Conservation (phyloP, 177 flowering plant species). For the Vitis hybrid region DNA sequence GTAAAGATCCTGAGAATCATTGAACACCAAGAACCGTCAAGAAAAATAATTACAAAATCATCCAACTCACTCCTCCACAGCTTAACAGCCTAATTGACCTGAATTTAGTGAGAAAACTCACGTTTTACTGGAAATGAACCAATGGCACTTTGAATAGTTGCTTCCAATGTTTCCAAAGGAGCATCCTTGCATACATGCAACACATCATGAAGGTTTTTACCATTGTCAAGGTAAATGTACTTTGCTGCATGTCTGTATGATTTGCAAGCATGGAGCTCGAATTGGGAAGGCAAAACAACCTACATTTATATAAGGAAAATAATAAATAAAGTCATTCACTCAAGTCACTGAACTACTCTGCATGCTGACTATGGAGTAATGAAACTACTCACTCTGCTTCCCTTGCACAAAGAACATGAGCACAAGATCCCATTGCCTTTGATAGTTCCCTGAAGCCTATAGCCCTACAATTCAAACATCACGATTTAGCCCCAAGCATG, state of each 20-base stretch:
- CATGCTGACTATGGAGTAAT: not conserved
- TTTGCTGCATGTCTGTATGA: conserved; percentile 53
- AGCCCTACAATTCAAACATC: conserved; percentile 24
- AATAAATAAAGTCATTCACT: not conserved
- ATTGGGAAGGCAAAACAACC: conserved; percentile 58
- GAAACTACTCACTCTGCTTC: conserved; percentile 40
- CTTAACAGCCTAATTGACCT: not conserved
- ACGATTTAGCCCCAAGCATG: not conserved
- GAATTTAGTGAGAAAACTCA: conserved; percentile 11
- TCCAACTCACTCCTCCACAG: no score
- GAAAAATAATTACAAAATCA: not conserved
- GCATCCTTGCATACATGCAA: conserved; percentile 42
- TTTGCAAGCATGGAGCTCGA: conserved; percentile 64
- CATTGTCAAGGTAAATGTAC: conserved; percentile 62
- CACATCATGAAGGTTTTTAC: conserved; percentile 51
- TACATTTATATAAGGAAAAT: conserved; percentile 13
- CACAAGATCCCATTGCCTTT: conserved; percentile 59
- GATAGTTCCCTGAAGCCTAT: conserved; percentile 46
- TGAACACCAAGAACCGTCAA: conserved; percentile 1
- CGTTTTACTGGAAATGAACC: conserved; percentile 42
- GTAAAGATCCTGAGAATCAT: conserved; percentile 33
- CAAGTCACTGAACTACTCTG: not conserved
- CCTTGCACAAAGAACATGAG: conserved; percentile 48
- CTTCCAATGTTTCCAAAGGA: conserved; percentile 38
- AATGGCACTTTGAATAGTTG: conserved; percentile 39